Base-by-base conservation (phyloP, 768 basidiomycete species). In the Suillus tomentosus region DNA sequence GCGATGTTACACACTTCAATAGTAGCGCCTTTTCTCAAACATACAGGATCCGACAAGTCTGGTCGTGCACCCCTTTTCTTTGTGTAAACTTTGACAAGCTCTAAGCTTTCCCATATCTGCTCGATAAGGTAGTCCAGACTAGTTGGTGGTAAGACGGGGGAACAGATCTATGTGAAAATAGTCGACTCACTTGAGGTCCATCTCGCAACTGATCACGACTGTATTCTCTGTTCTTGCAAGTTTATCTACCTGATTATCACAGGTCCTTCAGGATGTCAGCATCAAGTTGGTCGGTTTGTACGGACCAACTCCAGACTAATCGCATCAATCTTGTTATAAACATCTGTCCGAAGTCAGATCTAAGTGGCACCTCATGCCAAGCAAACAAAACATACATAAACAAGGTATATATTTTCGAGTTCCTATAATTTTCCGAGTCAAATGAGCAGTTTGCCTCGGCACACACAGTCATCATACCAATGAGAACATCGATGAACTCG, bases 401-500 rank as follows among this genome's bases (percentile, higher is more conserved):
- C 95, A 96, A 19, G 94, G 94, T 3, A 97, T 84, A 71, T 99
- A 99, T 83, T 98, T 98, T 69, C 96, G 85, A 8, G 91, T 96
- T 24, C 92, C 92, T 92, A 68, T 43, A 61, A 15, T 17, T 40
- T 40, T 22, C 58, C n/a, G 14, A 39, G 13, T 53, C 17, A 48
- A 19, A 27, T 27, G 17, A 43, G 19, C 45, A 22, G 62, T 31
- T 27, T 0, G 17, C 3, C 24, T 10, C 24, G 2, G 27, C 8
- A 58, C 17, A 31, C 15, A 24, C 10, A 58, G 19, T 22, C 59
- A 14, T 62, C 72, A 42, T 70, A 88, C 95, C 97, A 60, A 99
- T 92, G 27, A 99, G 82, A n/a, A 98, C 94, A 73, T 99, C 97
- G 67, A 99, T 96, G 72, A 99, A 97, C 74, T 99, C 94, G 73